Base-by-base conservation (phyloP, 345 rosid species). In the Rhodomyrtus tomentosa region DNA sequence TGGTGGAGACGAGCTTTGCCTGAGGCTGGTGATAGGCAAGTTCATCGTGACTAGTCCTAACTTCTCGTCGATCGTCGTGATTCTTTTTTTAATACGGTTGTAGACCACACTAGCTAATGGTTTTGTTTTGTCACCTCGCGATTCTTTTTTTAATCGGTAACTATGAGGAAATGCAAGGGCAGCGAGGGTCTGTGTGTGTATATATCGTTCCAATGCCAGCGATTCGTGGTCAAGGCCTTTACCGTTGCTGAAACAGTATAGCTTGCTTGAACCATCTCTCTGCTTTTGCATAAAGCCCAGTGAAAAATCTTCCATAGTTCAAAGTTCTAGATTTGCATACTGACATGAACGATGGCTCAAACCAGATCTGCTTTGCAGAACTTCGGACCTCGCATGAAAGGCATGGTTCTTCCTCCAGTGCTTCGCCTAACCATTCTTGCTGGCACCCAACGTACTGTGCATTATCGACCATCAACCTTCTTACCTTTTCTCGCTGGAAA, bases 401-500 rank as follows among this genome's bases (percentile, higher is more conserved):
- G 53, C 54, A 42, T 21, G 58, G 55, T 72, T 49, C 38, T 49
- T 10, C 49, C 49, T 62, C 79, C 9, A 68, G 36, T 68, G 79
- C 45, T 68, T 68, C 3, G 13, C 79, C 79, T 36, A 36, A 51
- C 72, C 42, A 84, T 54, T 59, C 54, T 50, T 50, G 81, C 45
- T 6, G 2, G 50, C 49, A 58, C 42, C 14, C 2, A 21, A 9
- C 16, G 40, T 25, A 25, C 36, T 32, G 18, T 51, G 48, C 49
- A 24, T 82, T 53, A 74, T 52, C 25, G 55, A 50, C 50, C 82
- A 6, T 74, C 79, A 5, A 32, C 85, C 27, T 54, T 82, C 81
- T 73, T 85, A 5, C 82, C 87, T 73, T 36, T 82, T 13, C 99
- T 97, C 25, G 90, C 93, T 8, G 99, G 96, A 86, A 94, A 93